Percentiles rank a stretch among this genome's conserved stretches.
Conservation (phyloP, 2,329 filamentous ascomycete genomes). For the Trichoderma atrobrunneum region DNA sequence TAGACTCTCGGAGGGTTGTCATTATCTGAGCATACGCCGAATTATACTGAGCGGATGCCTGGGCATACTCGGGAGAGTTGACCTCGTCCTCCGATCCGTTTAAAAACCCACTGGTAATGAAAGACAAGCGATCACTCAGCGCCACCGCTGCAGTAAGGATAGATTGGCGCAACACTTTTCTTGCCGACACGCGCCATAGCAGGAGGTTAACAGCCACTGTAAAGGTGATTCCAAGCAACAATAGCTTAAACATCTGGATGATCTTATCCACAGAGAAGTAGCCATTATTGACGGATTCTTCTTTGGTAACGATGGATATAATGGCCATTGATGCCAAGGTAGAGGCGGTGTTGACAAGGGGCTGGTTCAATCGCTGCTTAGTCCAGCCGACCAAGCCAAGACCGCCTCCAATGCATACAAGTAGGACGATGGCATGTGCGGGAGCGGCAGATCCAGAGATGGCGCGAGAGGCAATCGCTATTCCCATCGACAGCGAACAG, state of each 20-base stretch:
- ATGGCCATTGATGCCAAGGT: constrained; percentile 85
- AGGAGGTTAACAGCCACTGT: constrained; percentile 73
- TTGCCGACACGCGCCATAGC: constrained; percentile 75
- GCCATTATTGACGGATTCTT: constrained; percentile 79
- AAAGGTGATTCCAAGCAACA: constrained; percentile 71
- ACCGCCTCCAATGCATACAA: constrained; percentile 82
- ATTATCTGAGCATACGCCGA: constrained; percentile 67
- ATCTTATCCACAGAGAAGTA: constrained; percentile 81
- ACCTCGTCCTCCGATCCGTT: constrained; percentile 79
- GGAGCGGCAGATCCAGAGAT: constrained; percentile 63
- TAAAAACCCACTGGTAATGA: constrained; percentile 80
- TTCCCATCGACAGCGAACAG: constrained; percentile 82
- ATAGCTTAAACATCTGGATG: constrained; percentile 76
- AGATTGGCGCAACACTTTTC: constrained; percentile 68
- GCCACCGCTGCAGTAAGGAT: constrained; percentile 70
- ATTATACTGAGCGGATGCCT: constrained; percentile 62
- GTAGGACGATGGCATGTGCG: constrained; percentile 74
- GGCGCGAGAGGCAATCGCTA: constrained; percentile 74
- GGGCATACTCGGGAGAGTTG: constrained; percentile 61
- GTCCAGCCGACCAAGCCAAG: constrained; percentile 86
- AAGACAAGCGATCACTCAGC: constrained; percentile 75
- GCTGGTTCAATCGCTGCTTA: constrained; percentile 75
- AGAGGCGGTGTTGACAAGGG: constrained; percentile 78
- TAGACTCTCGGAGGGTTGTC: constrained; percentile 78
- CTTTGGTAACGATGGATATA: constrained; percentile 87